Evolutionary conservation across 495 filamentous ascomycete genomes (phyloP), one percentile per base, ranked within the genome.

Genomic region (Parmelia sp.): DNA sequence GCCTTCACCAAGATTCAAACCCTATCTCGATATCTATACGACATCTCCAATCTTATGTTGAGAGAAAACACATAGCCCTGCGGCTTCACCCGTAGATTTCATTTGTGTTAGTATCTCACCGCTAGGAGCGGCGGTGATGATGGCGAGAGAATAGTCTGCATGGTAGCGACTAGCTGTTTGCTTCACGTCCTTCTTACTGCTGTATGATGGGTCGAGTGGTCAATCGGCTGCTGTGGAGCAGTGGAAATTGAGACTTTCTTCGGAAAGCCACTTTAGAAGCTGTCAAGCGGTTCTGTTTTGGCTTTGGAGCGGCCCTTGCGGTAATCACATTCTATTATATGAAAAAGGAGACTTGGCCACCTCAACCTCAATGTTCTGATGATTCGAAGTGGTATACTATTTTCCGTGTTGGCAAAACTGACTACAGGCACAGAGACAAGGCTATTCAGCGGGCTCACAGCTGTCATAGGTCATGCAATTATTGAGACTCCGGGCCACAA

Each of bases 281-380:
- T 66, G 65, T 71, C 53, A 63, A 55, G 60, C 59, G 62, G 65
- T 40, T 29, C 27, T 68, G 7, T 60, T n/a, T 36, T 66, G 60
- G 35, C 45, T 35, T 33, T 53, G 19, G 25, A 49, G 44, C 39
- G 37, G 59, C 31, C 51, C 64, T 39, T 62, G 47, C 68, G 66
- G 53, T 72, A 68, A 75, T 74, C 66, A 64, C 66, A 69, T 70
- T 39, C 53, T n/a, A n/a, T n/a, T 27, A 71, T 70, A 76, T 65
- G 70, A 75, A 78, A 73, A 71, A 69, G 76, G 71, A 76, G 72
- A 76, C 72, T 72, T 66, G 78, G 78, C 78, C 78, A 69, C 78
- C 77, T 80, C 78, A 76, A 47, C 8, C 27, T 40, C 11, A n/a
- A 3, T 45, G 25, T 35, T 55, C 17, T 33, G 1, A 33, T 55